Evolutionary conservation across 768 basidiomycete genomes (phyloP).

Genomic region (Leccinum fibrillosum): DNA sequence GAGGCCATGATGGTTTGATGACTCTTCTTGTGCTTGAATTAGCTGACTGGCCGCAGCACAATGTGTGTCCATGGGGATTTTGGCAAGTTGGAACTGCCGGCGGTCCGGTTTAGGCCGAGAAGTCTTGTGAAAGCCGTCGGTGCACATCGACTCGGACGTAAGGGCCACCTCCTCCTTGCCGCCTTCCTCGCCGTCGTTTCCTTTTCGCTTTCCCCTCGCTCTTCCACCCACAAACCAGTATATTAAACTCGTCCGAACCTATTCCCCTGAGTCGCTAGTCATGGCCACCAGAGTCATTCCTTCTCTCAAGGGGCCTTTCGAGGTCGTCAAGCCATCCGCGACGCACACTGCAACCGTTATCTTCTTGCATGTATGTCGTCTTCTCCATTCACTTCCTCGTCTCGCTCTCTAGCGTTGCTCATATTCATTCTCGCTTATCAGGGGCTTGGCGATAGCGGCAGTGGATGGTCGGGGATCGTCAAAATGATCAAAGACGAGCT

Average conservation of each 20-base stretch:
- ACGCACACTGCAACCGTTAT: conserved; percentile 86
- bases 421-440: conserved; percentile 24
- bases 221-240: background rate
- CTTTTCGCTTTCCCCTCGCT: background rate
- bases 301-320: conserved; percentile 29
- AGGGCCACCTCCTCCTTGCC: conserved; percentile 4
- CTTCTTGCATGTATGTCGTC: conserved; percentile 74
- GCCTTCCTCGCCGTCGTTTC: background rate
- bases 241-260: background rate
- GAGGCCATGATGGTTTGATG: conserved; percentile 33
- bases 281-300: conserved; percentile 22
- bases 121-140: background rate
- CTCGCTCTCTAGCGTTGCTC: conserved; percentile 3
- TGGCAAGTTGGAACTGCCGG: conserved; percentile 4
- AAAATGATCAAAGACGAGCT: conserved; percentile 59
- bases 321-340: conserved; percentile 50
- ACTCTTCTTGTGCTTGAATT: conserved; percentile 13
- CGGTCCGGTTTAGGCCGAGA: conserved; percentile 25
- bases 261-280: background rate
- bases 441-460: conserved; percentile 75
- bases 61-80: conserved; percentile 17
- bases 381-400: background rate
- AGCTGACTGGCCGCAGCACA: conserved; percentile 8
- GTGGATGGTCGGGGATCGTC: conserved; percentile 77
- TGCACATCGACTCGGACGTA: background rate